Conservation (phyloP, 345 rosid genomes). For the Erodium maritimum region DNA sequence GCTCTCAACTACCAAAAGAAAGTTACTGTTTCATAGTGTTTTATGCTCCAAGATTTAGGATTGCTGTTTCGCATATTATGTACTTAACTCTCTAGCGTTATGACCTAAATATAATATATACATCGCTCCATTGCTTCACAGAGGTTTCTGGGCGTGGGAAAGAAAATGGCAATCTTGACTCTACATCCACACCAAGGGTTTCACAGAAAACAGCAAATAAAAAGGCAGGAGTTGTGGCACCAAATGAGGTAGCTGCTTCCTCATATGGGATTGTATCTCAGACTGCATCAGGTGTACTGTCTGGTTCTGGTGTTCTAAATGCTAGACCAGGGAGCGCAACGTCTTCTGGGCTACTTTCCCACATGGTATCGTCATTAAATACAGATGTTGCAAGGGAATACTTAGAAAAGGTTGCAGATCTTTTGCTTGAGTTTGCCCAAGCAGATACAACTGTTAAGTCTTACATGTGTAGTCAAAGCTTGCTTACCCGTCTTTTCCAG, state of each 20-base stretch:
- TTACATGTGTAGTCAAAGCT: conserved; percentile 85
- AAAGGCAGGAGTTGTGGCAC: conserved; percentile 39
- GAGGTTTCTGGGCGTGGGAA: conserved; percentile 81
- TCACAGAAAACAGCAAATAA: conserved; percentile 46
- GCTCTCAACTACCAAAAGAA: background rate
- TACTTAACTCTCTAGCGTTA: background rate
- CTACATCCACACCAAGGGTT: conserved; percentile 47
- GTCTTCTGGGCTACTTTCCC: conserved; percentile 83
- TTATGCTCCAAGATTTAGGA: background rate
- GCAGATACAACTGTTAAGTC: conserved; percentile 92
- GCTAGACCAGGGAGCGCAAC: conserved; percentile 97
- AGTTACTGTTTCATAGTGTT: too few species aligned
- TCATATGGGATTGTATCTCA: conserved; percentile 79
- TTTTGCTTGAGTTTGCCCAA: conserved; percentile 91
- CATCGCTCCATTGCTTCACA: conserved; percentile 23
- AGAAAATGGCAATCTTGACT: conserved; percentile 66
- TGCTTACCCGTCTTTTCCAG: conserved; percentile 82
- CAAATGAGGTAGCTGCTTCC: conserved; percentile 61
- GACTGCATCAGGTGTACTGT: conserved; percentile 84
- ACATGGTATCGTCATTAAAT: conserved; percentile 80
- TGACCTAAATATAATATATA: background rate
- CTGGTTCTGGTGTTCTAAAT: conserved; percentile 95
- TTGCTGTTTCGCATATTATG: background rate
- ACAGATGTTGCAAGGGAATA: conserved; percentile 92
- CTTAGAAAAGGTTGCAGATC: conserved; percentile 93